Evolutionary conservation across 495 filamentous ascomycete genomes (phyloP), one percentile per base, ranked within the genome.

Genomic region (Podospora pseudocomata): DNA sequence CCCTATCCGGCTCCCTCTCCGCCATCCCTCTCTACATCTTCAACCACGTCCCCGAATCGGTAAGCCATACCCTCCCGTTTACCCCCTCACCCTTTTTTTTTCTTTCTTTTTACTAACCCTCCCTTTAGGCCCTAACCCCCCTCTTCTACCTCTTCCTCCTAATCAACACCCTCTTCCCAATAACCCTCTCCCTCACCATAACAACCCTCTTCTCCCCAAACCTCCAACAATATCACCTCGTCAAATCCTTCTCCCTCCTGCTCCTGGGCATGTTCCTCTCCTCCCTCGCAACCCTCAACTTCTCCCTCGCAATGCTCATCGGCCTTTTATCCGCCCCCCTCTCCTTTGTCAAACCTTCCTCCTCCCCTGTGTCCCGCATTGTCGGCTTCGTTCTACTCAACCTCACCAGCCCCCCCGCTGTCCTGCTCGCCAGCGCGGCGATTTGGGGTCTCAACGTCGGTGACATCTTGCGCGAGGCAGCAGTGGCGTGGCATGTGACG

Each of bases 201-300:
- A 79, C 79, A 20, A 70, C 66, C n/a, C 69, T 79, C 67, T 83
- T 83, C 73, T 68, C 71, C 11, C 86, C 88, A n/a, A 87, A 88
- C 7, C 63, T 76, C 18, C 91, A 93, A 61, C 88, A 96, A 75
- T 86, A 88, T 75, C 85, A 85, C 26, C 85, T 97, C 63, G 88
- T 94, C 70, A 92, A 93, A 73, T 94, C 90, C 65, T 92, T 99
- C 85, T 96, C 95, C 15, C 88, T 98, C 27, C 87, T 99, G 3
- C 85, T 95, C 0, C 86, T 98, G 0, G 96, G 96, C 71, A 90
- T 96, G 79, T 92, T 91, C 78, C 90, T 99, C 70, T 92, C 92
- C 61, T 89, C 94, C 4, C 90, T 99, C 44, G 93, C 94, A 18
- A 99, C 96, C 2, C 88, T 99, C 62, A 99, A 99, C 80, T 99